These are phyloP conservation scores for Cercospora sp. DNA, from an alignment of 2,329 filamentous ascomycete genomes.

Conservation along the genomic window DNA sequence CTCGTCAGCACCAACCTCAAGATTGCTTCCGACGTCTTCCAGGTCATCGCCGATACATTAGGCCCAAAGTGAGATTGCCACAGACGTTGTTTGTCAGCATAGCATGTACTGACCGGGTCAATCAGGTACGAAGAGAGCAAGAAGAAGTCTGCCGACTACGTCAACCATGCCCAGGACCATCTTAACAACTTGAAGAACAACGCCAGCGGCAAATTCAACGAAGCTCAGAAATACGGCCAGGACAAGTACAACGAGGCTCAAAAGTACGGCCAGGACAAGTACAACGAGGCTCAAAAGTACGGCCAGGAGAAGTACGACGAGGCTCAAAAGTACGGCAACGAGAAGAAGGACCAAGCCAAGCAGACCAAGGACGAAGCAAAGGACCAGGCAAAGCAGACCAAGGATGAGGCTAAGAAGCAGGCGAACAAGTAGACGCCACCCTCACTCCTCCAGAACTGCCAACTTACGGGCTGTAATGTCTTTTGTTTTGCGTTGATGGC, in stretches of 20 bases:
- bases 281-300: constrained; percentile 31
- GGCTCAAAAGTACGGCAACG: constrained; percentile 33
- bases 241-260: constrained; percentile 33
- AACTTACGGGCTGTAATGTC: background rate
- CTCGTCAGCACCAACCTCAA: constrained; percentile 40
- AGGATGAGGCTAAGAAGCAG: constrained; percentile 32
- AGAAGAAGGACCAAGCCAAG: constrained; percentile 31
- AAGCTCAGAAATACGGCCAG: constrained; percentile 31
- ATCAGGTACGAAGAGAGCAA: constrained; percentile 40
- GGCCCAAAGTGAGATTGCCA: constrained; percentile 9
- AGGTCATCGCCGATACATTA: constrained; percentile 15
- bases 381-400: constrained; percentile 34
- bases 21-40: constrained; percentile 37
- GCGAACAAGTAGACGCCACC: constrained; percentile 27
- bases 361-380: constrained; percentile 31
- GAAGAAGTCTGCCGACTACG: constrained; percentile 37
- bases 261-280: constrained; percentile 35
- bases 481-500: constrained; percentile 7
- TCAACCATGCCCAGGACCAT: constrained; percentile 31
- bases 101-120: background rate
- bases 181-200: constrained; percentile 32
- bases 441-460: background rate
- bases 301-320: constrained; percentile 33
- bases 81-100: background rate
- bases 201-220: constrained; percentile 33